Evolutionary conservation across 495 filamentous ascomycete species (phyloP), one percentile per base, ranked within the genome.

Genomic region (Annulohypoxylon bovei): DNA sequence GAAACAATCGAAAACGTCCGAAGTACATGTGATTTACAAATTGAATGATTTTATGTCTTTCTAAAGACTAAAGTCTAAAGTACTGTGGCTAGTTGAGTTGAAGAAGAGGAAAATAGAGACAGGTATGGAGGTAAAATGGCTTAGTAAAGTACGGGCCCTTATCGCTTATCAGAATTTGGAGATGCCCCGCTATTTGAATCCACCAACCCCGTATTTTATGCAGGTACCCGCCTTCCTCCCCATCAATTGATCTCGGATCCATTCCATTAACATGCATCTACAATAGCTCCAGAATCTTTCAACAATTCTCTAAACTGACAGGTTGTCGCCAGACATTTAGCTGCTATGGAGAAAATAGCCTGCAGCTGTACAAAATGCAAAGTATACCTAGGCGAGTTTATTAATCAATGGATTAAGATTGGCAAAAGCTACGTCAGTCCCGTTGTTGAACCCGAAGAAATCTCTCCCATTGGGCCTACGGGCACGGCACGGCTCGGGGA

Each of bases 321-420:
- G 20, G 9, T 49, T 49, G 42, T 47, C 3, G 14, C 49, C 12
- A 52, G 27, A 32, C 27, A 20, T 14, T 9, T 28, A 7, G 8
- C 50, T 3, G 5, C 20, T 42, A 81, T 82, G 80, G 77, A 80
- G 22, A 57, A 16, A 8, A 72, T 81, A 18, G 30, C 58, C 14
- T 81, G 78, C 62, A 75, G 63, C 28, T 86, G 84, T 68, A 68
- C 68, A 30, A 68, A 79, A 33, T 85, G 84, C 72, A 66, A 70
- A 18, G 39, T 59, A 11, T 61, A 69, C 6, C 50, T 86, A 8
- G 80, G 80, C 16, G 49, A 63, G 1, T 82, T 81, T 33, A 23
- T 72, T 62, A 85, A 86, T 59, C 53, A 79, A 7, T 86, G 82
- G 83, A 78, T 65, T 4, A 73, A 79, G 28, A 77, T 86, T 53